phyloP scores from a whole-genome alignment of 2,329 filamentous ascomycete genomes.

The Dactylellina haptotyla region DNA sequence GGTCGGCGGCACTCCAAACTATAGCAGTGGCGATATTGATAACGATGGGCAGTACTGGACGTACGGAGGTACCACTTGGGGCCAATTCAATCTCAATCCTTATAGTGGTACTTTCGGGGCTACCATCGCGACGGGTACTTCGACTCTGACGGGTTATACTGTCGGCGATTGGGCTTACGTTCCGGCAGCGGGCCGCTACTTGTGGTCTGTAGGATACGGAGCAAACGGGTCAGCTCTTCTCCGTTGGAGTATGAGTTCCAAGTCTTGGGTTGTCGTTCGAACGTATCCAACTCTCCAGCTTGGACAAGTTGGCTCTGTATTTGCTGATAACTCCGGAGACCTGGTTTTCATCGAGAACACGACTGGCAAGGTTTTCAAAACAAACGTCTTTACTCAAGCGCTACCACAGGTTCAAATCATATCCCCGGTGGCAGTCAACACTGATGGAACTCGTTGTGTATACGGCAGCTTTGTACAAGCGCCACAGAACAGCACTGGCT shows the following conservation, averaged over 20 bases:
- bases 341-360: background rate
- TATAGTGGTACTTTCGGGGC: background rate
- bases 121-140: background rate
- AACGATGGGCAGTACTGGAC: constrained; percentile 4
- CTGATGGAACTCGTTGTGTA: background rate
- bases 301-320: background rate
- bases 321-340: constrained; percentile 8
- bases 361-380: background rate
- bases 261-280: background rate
- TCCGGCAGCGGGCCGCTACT: background rate
- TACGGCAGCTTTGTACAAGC: background rate
- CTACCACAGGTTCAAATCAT: background rate
- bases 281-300: background rate
- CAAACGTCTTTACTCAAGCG: background rate
- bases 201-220: background rate
- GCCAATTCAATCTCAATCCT: constrained; percentile 15
- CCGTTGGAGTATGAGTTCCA: background rate
- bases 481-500: background rate
- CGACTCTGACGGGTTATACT: background rate
- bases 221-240: background rate
- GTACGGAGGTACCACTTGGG: background rate
- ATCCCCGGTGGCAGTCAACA: background rate
- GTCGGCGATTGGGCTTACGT: constrained; percentile 16
- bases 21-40: constrained; percentile 1
- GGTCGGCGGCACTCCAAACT: background rate